Evolutionary conservation across 2,329 filamentous ascomycete species (phyloP), one percentile per base, ranked within the genome.

Genomic region (Sarocladium brachiariae): DNA sequence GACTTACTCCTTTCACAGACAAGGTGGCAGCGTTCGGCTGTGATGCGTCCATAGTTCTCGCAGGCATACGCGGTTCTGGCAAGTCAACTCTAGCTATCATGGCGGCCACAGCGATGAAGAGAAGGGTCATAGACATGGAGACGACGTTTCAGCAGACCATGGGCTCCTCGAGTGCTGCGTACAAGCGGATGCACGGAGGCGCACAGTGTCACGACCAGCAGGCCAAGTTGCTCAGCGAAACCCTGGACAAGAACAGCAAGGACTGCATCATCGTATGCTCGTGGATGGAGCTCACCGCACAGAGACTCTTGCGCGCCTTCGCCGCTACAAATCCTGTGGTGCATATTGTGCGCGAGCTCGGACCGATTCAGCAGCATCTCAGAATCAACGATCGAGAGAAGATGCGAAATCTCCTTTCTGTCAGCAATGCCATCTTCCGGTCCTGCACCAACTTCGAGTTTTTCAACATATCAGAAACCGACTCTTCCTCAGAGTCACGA

Each of bases 81-180:
- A 90, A 90, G 64, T 86, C 85, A 2, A 89, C 84, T 1, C 70
- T 91, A 10, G 87, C 83, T 13, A 78, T 91, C 45, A 88, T 91
- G 54, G 83, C 86, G 5, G 86, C 86, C 0, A 82, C 83, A 7
- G 84, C 84, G 46, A 81, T 87, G 63, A 79, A 81, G 50, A 75
- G 84, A 35, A 80, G 80, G 50, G 73, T 90, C 2, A 70, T 90
- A 50, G 86, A 90, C 54, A 75, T 83, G 30, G 86, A 90, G 55
- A 74, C 76, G 35, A 74, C 76, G 43, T 91, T 92, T 57, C 76
- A 83, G 37, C 78, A 86, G 49, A 68, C 73, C 3, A 82, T 79
- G 0, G 81, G 83, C 8, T 69, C 80, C 13, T 80, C 83, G 2
- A 80, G 82, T 46, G 74, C 77, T 2, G 72, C 71, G 6, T 89